A percentile compares a stretch with the other conserved stretches of the same genome.
Conservation (phyloP, 306 rosid species). For the Rubus parviflorus region DNA sequence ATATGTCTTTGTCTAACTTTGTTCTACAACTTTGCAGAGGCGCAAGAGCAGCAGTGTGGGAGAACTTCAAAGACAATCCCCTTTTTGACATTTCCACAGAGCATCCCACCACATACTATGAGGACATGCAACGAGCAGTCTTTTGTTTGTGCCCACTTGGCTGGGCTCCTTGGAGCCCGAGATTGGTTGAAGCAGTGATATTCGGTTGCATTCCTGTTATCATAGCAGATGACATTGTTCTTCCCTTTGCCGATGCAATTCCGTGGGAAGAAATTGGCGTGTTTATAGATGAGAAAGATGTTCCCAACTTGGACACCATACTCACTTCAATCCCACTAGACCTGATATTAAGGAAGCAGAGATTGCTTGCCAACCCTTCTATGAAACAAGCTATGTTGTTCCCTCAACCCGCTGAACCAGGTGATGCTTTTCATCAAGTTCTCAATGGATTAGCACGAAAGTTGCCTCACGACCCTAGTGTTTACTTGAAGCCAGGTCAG, state of each 20-base stretch:
- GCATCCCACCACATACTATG: conserved; percentile 93
- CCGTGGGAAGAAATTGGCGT: conserved; percentile 99
- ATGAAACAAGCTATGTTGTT: conserved; percentile 99
- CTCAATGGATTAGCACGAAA: conserved; percentile 93
- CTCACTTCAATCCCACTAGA: conserved; percentile 91
- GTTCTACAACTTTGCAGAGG: conserved; percentile 13
- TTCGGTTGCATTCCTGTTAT: conserved; percentile 98
- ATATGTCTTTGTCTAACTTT: conserved; percentile 11
- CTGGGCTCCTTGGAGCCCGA: conserved; percentile 99
- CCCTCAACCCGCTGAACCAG: conserved; percentile 88
- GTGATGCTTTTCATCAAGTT: conserved; percentile 96
- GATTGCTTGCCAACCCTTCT: conserved; percentile 95
- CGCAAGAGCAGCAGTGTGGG: conserved; percentile 76
- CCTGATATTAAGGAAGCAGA: conserved; percentile 76
- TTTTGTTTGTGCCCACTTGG: conserved; percentile 98
- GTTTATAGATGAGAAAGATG: conserved; percentile 82
- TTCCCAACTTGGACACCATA: conserved; percentile 78
- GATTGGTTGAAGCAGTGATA: conserved; percentile 93
- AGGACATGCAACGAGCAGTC: conserved; percentile 96
- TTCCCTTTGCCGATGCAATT: conserved; percentile 97
- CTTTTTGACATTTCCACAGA: conserved; percentile 93
- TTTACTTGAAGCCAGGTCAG: conserved; percentile 66
- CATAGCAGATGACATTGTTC: conserved; percentile 93
- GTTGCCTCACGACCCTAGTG: conserved; percentile 62
- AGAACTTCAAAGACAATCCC: conserved; percentile 95